Conservation (phyloP, 139 green algal species). For the Coelastrella sp. region DNA sequence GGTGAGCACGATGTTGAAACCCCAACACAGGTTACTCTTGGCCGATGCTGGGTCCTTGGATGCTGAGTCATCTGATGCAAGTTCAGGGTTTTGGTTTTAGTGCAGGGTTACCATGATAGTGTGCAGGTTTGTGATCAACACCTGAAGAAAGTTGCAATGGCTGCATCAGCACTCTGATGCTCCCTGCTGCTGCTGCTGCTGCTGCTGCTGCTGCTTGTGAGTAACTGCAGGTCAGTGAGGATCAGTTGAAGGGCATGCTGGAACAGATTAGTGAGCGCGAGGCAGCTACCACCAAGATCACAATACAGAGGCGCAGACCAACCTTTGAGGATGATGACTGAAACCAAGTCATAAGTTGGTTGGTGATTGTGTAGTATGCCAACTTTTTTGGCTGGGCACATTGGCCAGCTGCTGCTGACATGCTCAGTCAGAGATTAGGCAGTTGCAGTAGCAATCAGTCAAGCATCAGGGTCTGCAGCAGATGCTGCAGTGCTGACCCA, state of each 20-base stretch:
- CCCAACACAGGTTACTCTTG: not conserved
- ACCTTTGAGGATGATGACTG: conserved; percentile 76
- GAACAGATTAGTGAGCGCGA: conserved; percentile 86
- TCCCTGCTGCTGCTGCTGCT: not conserved
- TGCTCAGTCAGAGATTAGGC: no score
- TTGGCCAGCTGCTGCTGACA: no score
- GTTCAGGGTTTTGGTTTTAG: not conserved
- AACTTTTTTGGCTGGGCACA: no score
- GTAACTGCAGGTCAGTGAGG: conserved; percentile 74
- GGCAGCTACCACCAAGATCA: conserved; percentile 72
- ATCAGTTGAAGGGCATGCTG: conserved; percentile 80
- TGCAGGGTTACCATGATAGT: not conserved
- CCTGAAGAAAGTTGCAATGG: not conserved
- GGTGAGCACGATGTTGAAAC: conserved; percentile 12
- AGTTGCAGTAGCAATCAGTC: no score
- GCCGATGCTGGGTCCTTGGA: not conserved
- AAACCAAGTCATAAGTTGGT: not conserved
- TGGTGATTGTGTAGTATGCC: no score
- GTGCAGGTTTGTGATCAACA: not conserved
- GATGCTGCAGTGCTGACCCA: no score
- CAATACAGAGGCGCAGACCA: conserved; percentile 70
- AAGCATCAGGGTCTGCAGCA: no score
- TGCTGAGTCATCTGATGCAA: not conserved
- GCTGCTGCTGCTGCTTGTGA: not conserved
- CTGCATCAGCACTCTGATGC: not conserved